Evolutionary conservation across 495 filamentous ascomycete species (phyloP).

Genomic region (Neurospora sp.): DNA sequence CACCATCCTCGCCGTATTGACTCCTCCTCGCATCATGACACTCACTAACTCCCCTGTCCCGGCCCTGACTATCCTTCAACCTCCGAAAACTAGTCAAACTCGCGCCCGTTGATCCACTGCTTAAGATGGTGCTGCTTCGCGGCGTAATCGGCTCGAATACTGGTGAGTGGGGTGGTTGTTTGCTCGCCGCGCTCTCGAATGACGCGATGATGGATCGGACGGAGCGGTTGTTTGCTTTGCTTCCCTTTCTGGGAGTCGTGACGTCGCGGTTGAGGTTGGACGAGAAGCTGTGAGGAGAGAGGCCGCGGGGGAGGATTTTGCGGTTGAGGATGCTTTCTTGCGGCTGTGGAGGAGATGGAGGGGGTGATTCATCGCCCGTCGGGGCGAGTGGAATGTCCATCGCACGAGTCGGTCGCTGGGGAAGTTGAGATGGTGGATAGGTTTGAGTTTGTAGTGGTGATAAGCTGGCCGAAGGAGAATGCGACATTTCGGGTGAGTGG

Average conservation of each 20-base stretch:
- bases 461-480: neutral
- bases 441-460: neutral
- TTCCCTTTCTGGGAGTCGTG: neutral
- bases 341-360: neutral
- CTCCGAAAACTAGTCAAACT: neutral
- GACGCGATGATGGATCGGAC: slow-evolving; percentile 12
- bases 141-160: neutral
- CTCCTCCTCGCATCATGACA: neutral
- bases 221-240: neutral
- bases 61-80: neutral
- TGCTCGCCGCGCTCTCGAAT: slow-evolving; percentile 5
- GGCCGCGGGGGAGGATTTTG: slow-evolving; percentile 7
- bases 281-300: slow-evolving; percentile 7
- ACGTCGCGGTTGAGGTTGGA: slow-evolving; percentile 9
- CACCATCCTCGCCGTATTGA: neutral
- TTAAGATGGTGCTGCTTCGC: neutral
- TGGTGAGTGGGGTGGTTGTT: neutral
- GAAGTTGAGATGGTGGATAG: neutral
- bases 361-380: neutral
- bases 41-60: neutral
- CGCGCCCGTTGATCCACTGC: neutral
- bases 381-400: neutral
- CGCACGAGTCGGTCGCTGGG: neutral
- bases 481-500: no score
- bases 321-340: slow-evolving; percentile 14